A percentile compares a stretch with the other conserved stretches of the same genome.
Evolutionary conservation across 805 yeast genomes (phyloP).

Genomic region (Priceomyces carsonii): DNA sequence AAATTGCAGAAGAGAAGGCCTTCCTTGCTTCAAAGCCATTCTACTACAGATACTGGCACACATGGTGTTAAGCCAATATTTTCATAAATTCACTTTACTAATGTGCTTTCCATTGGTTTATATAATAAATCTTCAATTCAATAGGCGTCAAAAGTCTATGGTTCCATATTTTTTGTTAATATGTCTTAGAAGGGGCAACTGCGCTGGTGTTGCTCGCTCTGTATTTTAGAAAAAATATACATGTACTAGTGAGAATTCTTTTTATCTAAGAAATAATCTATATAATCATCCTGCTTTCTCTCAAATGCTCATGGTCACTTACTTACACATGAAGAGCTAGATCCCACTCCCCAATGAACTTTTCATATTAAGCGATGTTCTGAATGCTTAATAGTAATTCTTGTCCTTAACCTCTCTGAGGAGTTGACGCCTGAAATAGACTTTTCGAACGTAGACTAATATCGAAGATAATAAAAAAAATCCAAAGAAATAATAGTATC

Average conservation of each 20-base stretch:
- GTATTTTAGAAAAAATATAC: too few species aligned
- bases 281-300: too few species aligned
- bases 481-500: not conserved
- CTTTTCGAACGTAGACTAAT: not conserved
- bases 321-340: not conserved
- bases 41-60: constrained; percentile 31
- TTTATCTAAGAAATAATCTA: too few species aligned
- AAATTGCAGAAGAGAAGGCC: constrained; percentile 41
- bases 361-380: not conserved
- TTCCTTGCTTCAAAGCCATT: constrained; percentile 32
- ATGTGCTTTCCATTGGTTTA: too few species aligned
- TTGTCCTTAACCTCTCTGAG: not conserved
- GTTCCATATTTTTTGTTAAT: too few species aligned
- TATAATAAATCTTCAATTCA: too few species aligned
- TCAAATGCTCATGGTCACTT: too few species aligned
- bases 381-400: not conserved
- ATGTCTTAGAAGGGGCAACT: too few species aligned
- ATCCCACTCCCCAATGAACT: not conserved
- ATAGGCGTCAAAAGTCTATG: too few species aligned
- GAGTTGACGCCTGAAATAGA: constrained; percentile 1
- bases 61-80: constrained; percentile 32
- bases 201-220: too few species aligned
- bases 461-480: not conserved
- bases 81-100: too few species aligned
- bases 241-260: too few species aligned